Evolutionary conservation across 2,329 filamentous ascomycete species (phyloP).

Genomic region (Fusarium albidum): DNA sequence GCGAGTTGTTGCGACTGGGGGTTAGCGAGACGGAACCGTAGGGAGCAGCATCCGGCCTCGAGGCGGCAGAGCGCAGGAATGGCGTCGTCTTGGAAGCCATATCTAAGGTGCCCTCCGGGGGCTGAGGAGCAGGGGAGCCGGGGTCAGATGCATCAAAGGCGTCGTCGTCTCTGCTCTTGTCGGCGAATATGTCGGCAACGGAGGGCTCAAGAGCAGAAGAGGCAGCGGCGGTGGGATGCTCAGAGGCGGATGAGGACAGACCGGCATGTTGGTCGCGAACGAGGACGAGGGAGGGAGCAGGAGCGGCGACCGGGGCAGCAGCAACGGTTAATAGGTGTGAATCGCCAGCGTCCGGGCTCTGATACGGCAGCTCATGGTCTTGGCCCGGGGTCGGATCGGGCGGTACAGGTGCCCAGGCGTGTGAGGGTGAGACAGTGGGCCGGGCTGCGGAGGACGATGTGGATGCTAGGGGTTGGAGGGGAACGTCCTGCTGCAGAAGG

Average conservation of each 20-base stretch:
- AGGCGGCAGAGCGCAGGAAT: conserved; percentile 44
- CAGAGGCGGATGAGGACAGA: conserved; percentile 11
- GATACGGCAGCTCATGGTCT: conserved; percentile 39
- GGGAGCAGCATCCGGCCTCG: conserved; percentile 42
- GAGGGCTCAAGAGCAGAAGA: conserved; percentile 1
- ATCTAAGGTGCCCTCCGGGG: conserved; percentile 31
- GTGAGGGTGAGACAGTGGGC: conserved; percentile 40
- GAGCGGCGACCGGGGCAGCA: conserved; percentile 17
- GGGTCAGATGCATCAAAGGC: conserved; percentile 41
- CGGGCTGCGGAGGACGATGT: conserved; percentile 37
- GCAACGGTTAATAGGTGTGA: conserved; percentile 37
- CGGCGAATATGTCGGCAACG: conserved; percentile 4
- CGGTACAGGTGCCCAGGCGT: conserved; percentile 30
- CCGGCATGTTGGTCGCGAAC: conserved; percentile 24
- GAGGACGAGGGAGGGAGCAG: conserved; percentile 17
- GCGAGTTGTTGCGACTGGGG: conserved; percentile 47
- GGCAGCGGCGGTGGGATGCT: conserved; percentile 17
- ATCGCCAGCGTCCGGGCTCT: conserved; percentile 35
- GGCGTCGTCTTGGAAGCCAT: conserved; percentile 50
- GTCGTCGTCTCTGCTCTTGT: conserved; percentile 19
- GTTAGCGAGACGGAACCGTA: conserved; percentile 51
- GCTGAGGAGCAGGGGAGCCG: conserved; percentile 22
- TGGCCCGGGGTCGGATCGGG: conserved; percentile 29
- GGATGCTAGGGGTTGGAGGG: conserved; percentile 44
- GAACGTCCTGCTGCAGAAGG: conserved; percentile 41